phyloP scores from a whole-genome alignment of 306 rosid species.

The Prunus campanulata region DNA sequence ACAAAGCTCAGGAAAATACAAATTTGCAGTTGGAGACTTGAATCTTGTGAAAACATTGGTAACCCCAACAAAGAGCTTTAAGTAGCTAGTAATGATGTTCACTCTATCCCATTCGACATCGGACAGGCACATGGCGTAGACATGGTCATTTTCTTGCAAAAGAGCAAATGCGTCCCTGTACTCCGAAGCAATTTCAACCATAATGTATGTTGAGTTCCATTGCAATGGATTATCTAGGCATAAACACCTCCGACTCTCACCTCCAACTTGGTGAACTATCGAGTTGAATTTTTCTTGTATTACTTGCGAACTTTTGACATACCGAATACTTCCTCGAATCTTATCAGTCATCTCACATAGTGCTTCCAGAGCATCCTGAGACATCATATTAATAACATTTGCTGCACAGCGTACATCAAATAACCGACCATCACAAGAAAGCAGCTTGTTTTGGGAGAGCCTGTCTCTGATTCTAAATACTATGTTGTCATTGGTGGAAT shows the following conservation, averaged over 20 bases:
- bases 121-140: slow-evolving; percentile 53
- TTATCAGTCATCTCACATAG: slow-evolving; percentile 47
- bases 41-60: slow-evolving; percentile 48
- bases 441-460: slow-evolving; percentile 83
- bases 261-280: slow-evolving; percentile 66
- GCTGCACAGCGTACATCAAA: slow-evolving; percentile 51
- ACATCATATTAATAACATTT: slow-evolving; percentile 32
- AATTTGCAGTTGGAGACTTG: slow-evolving; percentile 73
- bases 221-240: slow-evolving; percentile 60
- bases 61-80: slow-evolving; percentile 78
- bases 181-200: slow-evolving; percentile 79
- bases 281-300: slow-evolving; percentile 64
- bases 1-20: slow-evolving; percentile 90
- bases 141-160: slow-evolving; percentile 65
- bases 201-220: slow-evolving; percentile 75
- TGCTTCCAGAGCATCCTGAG: slow-evolving; percentile 55
- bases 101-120: slow-evolving; percentile 76
- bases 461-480: slow-evolving; percentile 63
- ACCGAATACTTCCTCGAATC: slow-evolving; percentile 64
- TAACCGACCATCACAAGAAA: slow-evolving; percentile 77
- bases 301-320: slow-evolving; percentile 64
- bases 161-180: slow-evolving; percentile 69
- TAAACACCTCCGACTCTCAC: slow-evolving; percentile 54
- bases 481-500: slow-evolving; percentile 63
- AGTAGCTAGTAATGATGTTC: slow-evolving; percentile 48